Evolutionary conservation across 371 early-diverging fungal genomes (phyloP).

Genomic region (Phascolomyces articulosus): DNA sequence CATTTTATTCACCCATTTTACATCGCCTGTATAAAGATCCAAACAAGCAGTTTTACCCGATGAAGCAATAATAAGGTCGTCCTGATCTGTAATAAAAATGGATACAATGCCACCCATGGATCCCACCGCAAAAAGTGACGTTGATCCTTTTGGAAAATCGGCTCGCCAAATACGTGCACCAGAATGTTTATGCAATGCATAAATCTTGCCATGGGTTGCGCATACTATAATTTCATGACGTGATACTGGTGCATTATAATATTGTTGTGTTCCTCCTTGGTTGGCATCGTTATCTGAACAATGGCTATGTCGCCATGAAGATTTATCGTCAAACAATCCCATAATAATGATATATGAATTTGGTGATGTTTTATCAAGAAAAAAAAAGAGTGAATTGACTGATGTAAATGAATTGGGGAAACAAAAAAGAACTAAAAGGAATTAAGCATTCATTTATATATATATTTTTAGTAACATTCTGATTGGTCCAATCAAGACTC

Average conservation of each 20-base stretch:
- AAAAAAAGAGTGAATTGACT: too few species aligned
- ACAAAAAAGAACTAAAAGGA: too few species aligned
- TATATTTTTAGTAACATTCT: too few species aligned
- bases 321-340: too few species aligned
- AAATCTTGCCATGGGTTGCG: slow-evolving; percentile 40
- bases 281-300: slow-evolving; percentile 2
- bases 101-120: slow-evolving; percentile 22
- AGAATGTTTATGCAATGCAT: slow-evolving; percentile 34
- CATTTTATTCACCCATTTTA: slow-evolving; percentile 34
- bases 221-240: slow-evolving; percentile 33
- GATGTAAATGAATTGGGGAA: too few species aligned
- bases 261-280: neutral
- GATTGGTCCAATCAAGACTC: too few species aligned
- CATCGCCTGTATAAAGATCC: slow-evolving; percentile 23
- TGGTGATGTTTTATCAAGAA: too few species aligned
- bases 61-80: slow-evolving; percentile 20
- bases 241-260: neutral
- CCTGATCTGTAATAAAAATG: slow-evolving; percentile 27
- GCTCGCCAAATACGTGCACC: slow-evolving; percentile 35
- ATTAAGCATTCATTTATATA: too few species aligned
- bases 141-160: slow-evolving; percentile 20
- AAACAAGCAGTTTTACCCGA: slow-evolving; percentile 24
- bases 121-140: slow-evolving; percentile 13
- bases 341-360: too few species aligned
- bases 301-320: too few species aligned